phyloP scores from a whole-genome alignment of 2,329 filamentous ascomycete genomes.

The Cladophialophora chaetospira region DNA sequence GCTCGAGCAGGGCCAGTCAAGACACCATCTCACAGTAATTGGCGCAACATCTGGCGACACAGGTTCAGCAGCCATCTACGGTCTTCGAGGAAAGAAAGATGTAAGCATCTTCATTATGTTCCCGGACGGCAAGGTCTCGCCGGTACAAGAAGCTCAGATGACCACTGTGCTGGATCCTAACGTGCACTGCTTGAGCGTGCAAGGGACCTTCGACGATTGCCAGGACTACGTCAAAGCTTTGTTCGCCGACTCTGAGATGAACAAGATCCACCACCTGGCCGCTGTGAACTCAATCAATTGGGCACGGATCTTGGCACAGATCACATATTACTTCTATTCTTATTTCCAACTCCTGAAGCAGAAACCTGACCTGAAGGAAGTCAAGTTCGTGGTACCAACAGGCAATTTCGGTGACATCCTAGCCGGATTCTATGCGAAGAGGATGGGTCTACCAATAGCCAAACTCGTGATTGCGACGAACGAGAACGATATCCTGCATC shows the following conservation, averaged over 20 bases:
- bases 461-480: constrained; percentile 94
- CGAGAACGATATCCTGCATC: constrained; percentile 94
- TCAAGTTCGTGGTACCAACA: constrained; percentile 87
- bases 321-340: constrained; percentile 93
- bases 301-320: constrained; percentile 92
- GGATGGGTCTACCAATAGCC: constrained; percentile 80
- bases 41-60: constrained; percentile 86
- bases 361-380: constrained; percentile 56
- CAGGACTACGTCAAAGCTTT: constrained; percentile 94
- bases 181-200: constrained; percentile 87
- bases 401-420: constrained; percentile 97
- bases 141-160: constrained; percentile 96
- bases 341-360: constrained; percentile 78
- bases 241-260: constrained; percentile 82
- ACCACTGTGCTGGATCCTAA: constrained; percentile 88
- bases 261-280: constrained; percentile 78
- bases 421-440: constrained; percentile 81
- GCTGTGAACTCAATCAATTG: constrained; percentile 98
- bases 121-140: constrained; percentile 85
- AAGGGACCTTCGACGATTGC: constrained; percentile 94
- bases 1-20: constrained; percentile 51
- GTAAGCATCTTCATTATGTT: constrained; percentile 94
- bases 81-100: constrained; percentile 92
- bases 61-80: constrained; percentile 93
- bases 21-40: constrained; percentile 82